These are phyloP conservation scores for Phytophthora syringae DNA, from an alignment of 352 stramenopile species.

Conservation along the genomic window DNA sequence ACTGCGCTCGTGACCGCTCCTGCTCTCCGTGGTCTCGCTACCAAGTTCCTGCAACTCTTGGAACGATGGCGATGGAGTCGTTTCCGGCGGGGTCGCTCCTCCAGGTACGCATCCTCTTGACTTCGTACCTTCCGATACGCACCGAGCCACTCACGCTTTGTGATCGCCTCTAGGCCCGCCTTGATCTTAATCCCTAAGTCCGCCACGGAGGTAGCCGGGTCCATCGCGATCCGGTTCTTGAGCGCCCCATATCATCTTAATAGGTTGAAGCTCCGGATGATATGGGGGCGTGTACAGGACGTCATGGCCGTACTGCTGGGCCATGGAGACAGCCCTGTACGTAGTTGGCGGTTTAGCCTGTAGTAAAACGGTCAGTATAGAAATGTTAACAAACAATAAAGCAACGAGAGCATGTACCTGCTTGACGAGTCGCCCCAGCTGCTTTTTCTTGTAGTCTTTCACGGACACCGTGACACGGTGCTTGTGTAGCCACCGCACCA, in stretches of 20 bases:
- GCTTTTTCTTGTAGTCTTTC: not conserved
- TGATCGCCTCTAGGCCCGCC: not conserved
- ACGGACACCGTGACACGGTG: not conserved
- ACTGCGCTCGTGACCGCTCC: too few species aligned
- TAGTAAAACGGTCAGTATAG: not conserved
- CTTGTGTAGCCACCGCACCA: not conserved
- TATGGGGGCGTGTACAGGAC: constrained; percentile 7
- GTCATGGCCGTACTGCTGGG: not conserved
- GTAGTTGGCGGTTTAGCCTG: constrained; percentile 1
- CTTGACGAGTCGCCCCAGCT: not conserved
- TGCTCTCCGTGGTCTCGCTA: too few species aligned
- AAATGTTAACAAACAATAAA: not conserved
- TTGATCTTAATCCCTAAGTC: constrained; percentile 1
- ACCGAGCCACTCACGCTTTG: not conserved
- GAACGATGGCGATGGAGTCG: too few species aligned
- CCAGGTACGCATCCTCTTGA: not conserved
- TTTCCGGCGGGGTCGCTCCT: not conserved
- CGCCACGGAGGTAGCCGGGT: not conserved
- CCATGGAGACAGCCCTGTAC: not conserved
- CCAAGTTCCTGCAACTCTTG: too few species aligned
- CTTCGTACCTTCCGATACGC: not conserved
- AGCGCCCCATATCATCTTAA: constrained; percentile 5
- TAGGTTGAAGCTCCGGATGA: not conserved
- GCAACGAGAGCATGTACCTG: not conserved
- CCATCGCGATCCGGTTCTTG: constrained; percentile 6